Conservation (phyloP, 169 alveolate species). For the Cyclospora cayetanensis region DNA sequence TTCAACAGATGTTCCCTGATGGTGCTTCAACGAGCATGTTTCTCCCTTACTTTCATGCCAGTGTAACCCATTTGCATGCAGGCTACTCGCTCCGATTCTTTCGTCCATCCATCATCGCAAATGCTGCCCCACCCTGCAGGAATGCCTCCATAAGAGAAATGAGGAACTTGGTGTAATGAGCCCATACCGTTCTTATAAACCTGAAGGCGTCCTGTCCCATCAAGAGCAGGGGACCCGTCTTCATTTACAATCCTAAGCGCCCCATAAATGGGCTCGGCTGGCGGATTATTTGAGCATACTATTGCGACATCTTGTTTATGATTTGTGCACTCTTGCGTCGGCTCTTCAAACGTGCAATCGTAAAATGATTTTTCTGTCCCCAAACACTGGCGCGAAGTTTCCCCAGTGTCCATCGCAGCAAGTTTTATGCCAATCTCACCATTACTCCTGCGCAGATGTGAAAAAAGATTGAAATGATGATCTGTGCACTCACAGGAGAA, state of each 20-base stretch:
- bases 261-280: slow-evolving; percentile 80
- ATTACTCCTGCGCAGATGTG: background rate
- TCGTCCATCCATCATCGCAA: slow-evolving; percentile 87
- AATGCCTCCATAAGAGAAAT: background rate
- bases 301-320: slow-evolving; percentile 87
- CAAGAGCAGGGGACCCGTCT: slow-evolving; percentile 77
- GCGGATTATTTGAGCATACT: slow-evolving; percentile 81
- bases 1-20: background rate
- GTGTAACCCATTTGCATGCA: slow-evolving; percentile 88
- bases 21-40: background rate
- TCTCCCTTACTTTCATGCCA: slow-evolving; percentile 16
- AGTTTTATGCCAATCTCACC: background rate
- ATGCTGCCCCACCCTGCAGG: slow-evolving; percentile 83
- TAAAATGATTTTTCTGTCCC: slow-evolving; percentile 82
- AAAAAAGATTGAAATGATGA: background rate
- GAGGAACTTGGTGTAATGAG: background rate
- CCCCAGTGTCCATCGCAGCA: background rate
- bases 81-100: slow-evolving; percentile 84
- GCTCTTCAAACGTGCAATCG: slow-evolving; percentile 85
- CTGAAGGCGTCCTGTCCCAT: slow-evolving; percentile 81
- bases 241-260: slow-evolving; percentile 82
- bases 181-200: slow-evolving; percentile 57
- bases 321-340: slow-evolving; percentile 79
- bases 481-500: too few relatives aligned
- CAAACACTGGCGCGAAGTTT: slow-evolving; percentile 81